Base-by-base conservation (phyloP, 2,329 filamentous ascomycete genomes). In the Fusarium staphyleae region DNA sequence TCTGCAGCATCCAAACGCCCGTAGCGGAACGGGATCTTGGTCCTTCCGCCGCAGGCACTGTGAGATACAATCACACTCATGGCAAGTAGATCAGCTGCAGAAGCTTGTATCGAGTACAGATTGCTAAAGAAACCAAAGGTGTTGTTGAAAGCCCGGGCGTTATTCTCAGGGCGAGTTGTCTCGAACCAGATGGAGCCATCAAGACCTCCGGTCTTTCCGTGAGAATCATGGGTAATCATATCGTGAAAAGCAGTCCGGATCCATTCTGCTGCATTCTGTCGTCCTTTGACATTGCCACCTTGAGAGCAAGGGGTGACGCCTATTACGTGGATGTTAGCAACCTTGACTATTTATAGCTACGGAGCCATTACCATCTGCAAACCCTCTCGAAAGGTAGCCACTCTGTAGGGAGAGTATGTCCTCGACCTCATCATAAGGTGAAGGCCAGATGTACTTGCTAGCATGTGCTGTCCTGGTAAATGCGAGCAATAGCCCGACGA, bases 21-120 rank as follows among this genome's bases (percentile, higher is more conserved):
- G 12, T 61, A 62, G 3, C 69, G 66, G 35, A 69, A 71, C 0
- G 69, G 63, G 18, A 74, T 65, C 13, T 55, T 42, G 3, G 64
- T 43, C 16, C 51, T 52, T 39, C 63, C 50, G 2, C 46, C 11
- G 24, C 63, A 86, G 2, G 78, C 74, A 26, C 81, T 75, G 6
- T 82, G 53, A 14, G 70, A 63, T 3, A 67, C 53, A 1, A 72
- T 56, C 1, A 69, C 65, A 8, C 67, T 64, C 33, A 75, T 59
- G 6, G 72, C 72, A 0, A 74, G 53, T 3, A 74, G 59, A 36
- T 75, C 73, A 0, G 73, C 47, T 3, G 62, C 63, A 1, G 39
- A 50, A 1, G 57, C 45, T 0, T 53, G 53, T 3, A 19, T 43
- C 11, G 35, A 60, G 22, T 59, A 26, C 14, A 62, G 50, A 15